These are phyloP conservation scores for Rachicladosporium sp. DNA, from an alignment of 2,329 filamentous ascomycete genomes.

Conservation along the genomic window DNA sequence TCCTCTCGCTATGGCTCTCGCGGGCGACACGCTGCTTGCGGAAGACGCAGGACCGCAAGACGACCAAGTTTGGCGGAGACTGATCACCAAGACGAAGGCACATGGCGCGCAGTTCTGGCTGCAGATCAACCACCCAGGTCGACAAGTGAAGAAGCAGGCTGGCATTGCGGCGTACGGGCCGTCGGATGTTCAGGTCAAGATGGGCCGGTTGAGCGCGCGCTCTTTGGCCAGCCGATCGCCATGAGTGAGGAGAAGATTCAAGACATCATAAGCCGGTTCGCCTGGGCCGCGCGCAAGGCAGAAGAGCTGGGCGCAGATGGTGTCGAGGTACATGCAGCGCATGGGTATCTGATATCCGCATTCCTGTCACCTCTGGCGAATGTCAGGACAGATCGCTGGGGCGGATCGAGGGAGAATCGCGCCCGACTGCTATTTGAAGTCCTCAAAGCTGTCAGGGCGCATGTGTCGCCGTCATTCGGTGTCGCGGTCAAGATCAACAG, in stretches of 20 bases:
- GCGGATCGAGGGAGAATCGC: slow-evolving; percentile 27
- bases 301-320: slow-evolving; percentile 14
- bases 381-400: slow-evolving; percentile 25
- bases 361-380: slow-evolving; percentile 27
- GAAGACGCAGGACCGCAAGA: slow-evolving; percentile 2
- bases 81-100: slow-evolving; percentile 2
- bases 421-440: slow-evolving; percentile 25
- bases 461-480: slow-evolving; percentile 8
- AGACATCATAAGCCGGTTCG: slow-evolving; percentile 7
- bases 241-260: slow-evolving; percentile 8
- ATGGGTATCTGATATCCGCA: slow-evolving; percentile 27
- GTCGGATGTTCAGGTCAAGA: slow-evolving; percentile 4
- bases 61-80: slow-evolving; percentile 3
- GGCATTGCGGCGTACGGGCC: slow-evolving; percentile 7
- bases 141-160: slow-evolving; percentile 7
- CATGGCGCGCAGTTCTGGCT: slow-evolving; percentile 7
- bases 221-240: slow-evolving; percentile 7
- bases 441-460: slow-evolving; percentile 11
- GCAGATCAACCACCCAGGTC: slow-evolving; percentile 11
- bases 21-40: slow-evolving; percentile 7
- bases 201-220: slow-evolving; percentile 5
- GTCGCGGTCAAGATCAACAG: slow-evolving; percentile 11
- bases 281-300: slow-evolving; percentile 20
- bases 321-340: slow-evolving; percentile 17
- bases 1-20: slow-evolving; percentile 4